phyloP scores from a whole-genome alignment of 805 yeast genomes.

The Starmerella apicola region DNA sequence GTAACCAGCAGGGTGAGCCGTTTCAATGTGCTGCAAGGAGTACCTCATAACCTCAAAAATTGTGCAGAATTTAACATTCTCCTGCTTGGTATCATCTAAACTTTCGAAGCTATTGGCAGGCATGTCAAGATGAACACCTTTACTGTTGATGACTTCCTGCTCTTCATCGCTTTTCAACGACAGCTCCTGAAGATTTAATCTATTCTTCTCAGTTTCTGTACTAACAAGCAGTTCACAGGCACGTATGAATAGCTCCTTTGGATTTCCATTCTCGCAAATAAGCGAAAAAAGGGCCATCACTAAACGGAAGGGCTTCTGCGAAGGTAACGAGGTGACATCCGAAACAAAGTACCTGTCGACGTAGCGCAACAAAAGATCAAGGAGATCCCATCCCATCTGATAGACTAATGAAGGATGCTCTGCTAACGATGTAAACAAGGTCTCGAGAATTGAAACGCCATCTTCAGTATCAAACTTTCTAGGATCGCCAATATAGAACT shows the following conservation, averaged over 20 bases:
- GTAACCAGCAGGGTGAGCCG: constrained; percentile 69
- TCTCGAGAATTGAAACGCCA: constrained; percentile 25
- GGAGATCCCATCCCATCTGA: constrained; percentile 89
- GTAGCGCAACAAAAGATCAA: constrained; percentile 48
- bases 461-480: constrained; percentile 37
- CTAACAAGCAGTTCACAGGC: constrained; percentile 47
- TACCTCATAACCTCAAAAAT: constrained; percentile 52
- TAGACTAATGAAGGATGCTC: constrained; percentile 39
- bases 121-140: constrained; percentile 9
- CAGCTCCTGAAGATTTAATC: constrained; percentile 24
- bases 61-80: constrained; percentile 45
- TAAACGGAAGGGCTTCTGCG: constrained; percentile 28
- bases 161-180: constrained; percentile 16
- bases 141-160: constrained; percentile 17
- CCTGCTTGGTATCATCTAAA: constrained; percentile 11
- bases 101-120: constrained; percentile 6
- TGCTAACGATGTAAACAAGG: constrained; percentile 31
- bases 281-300: constrained; percentile 39
- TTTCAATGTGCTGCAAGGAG: constrained; percentile 47
- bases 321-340: constrained; percentile 20
- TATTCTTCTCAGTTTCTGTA: constrained; percentile 13
- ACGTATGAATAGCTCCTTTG: constrained; percentile 65
- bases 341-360: constrained; percentile 24
- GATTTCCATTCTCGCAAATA: constrained; percentile 58
- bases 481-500: constrained; percentile 44